phyloP scores from a whole-genome alignment of 441 rosid genomes.

The Gossypium laxum region DNA sequence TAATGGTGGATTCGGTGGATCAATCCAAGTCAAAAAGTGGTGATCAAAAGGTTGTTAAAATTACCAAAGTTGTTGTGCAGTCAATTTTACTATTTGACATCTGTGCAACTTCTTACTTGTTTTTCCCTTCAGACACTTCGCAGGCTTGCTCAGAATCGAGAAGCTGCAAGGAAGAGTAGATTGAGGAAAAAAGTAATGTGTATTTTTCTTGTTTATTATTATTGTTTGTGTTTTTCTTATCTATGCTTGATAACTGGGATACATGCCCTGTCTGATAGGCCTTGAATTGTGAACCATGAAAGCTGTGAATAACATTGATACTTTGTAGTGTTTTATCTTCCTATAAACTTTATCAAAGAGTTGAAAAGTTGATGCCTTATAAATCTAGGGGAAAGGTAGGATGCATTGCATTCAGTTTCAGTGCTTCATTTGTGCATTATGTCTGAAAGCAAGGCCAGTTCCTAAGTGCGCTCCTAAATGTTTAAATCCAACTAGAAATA shows the following conservation, averaged over 20 bases:
- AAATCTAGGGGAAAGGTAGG: neutral
- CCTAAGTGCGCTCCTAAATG: neutral
- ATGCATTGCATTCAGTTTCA: neutral
- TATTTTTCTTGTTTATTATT: neutral
- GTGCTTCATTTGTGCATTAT: neutral
- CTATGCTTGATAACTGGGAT: neutral
- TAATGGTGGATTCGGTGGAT: slow-evolving; percentile 51
- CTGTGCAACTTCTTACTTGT: neutral
- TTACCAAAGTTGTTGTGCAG: neutral
- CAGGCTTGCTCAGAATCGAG: slow-evolving; percentile 62
- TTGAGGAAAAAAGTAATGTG: slow-evolving; percentile 51
- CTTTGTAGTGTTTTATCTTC: neutral
- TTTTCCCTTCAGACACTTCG: slow-evolving; percentile 36
- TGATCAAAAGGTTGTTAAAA: slow-evolving; percentile 51
- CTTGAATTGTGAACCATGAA: neutral
- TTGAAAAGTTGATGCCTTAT: neutral
- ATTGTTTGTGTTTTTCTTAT: neutral
- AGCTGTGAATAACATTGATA: neutral
- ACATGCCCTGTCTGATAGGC: neutral
- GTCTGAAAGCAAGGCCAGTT: neutral
- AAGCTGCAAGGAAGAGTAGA: slow-evolving; percentile 70
- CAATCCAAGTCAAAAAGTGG: slow-evolving; percentile 44
- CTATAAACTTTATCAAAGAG: neutral
- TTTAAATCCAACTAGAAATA: too few relatives aligned
- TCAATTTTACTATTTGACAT: neutral